phyloP scores from a whole-genome alignment of 176 grass and related monocot genomes.

The Oryza rufipogon region DNA sequence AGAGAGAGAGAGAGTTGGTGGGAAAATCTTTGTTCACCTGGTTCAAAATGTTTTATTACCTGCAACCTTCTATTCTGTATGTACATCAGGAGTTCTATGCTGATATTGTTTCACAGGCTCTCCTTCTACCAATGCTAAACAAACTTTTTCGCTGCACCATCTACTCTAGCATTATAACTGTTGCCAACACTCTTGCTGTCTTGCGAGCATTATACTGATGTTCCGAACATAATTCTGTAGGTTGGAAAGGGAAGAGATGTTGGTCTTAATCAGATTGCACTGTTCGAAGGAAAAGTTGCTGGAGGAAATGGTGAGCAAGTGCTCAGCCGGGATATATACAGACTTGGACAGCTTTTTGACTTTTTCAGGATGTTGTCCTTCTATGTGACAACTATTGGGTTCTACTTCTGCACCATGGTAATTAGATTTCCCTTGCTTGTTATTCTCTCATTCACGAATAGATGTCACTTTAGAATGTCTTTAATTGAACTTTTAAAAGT shows the following conservation, averaged over 20 bases:
- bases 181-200: neutral
- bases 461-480: neutral
- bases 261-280: constrained; percentile 91
- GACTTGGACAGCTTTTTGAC: constrained; percentile 95
- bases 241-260: constrained; percentile 96
- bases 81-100: neutral
- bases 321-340: constrained; percentile 93
- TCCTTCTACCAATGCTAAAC: neutral
- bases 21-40: neutral
- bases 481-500: neutral
- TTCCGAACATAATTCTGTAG: constrained; percentile 47
- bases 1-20: neutral
- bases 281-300: constrained; percentile 99
- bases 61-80: neutral
- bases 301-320: constrained; percentile 98
- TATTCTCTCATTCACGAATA: neutral
- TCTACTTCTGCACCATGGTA: constrained; percentile 98
- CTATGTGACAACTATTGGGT: constrained; percentile 89
- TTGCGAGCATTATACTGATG: constrained; percentile 16
- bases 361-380: constrained; percentile 97
- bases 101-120: neutral
- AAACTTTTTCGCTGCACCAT: neutral
- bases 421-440: constrained; percentile 24
- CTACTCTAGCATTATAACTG: neutral
- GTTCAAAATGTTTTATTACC: neutral